Base-by-base conservation (phyloP, 2,329 filamentous ascomycete genomes). In the Trichoderma afroharzianum region DNA sequence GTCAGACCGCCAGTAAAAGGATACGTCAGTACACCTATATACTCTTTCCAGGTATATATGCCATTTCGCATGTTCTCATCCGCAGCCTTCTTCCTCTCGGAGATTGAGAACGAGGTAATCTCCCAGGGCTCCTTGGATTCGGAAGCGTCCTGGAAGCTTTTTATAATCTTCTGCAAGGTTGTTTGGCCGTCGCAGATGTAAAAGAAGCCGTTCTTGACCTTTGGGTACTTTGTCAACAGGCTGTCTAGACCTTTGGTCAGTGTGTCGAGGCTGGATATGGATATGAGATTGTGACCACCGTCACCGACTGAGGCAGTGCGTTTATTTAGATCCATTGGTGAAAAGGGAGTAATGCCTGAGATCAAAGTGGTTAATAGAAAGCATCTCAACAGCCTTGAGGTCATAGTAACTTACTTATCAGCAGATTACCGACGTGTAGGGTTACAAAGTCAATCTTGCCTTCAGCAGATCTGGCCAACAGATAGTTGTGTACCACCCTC, bases 111-210 rank as follows among this genome's bases (percentile, higher is more conserved):
- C 21, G 57, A 69, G 2, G 57, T 61, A 18, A 69, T 36, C 15
- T 36, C 30, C 67, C 67, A 62, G 6, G 67, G 39, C 5, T 69
- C 67, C 18, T 53, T 53, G 18, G 57, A 50, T 11, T 69, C 67
- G 14, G 67, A 69, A 15, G 57, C 67, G 5, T 50, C 67, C 21
- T 69, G 57, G 15, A 69, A 69, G 28, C 57, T 62, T 36, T 69
- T 36, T 4, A 69, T 57, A n/a, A 69, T 53, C 30, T 57, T 43
- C 39, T 69, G 67, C 57, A 69, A 7, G 28, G 18, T 69, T 5
- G 67, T 69, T 24, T 69, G 30, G 30, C 67, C 67, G 15, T 69
- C 67, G 30, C 67, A 69, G 67, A 69, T 69, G 39, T 69, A 69
- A 21, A 69, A 62, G 57, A 69, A 69, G 39, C 24, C 39, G 21